Percentiles rank a stretch among this genome's conserved stretches.
These are phyloP conservation scores for Pleurotus sapidus DNA, from an alignment of 768 basidiomycete species.

Conservation along the genomic window DNA sequence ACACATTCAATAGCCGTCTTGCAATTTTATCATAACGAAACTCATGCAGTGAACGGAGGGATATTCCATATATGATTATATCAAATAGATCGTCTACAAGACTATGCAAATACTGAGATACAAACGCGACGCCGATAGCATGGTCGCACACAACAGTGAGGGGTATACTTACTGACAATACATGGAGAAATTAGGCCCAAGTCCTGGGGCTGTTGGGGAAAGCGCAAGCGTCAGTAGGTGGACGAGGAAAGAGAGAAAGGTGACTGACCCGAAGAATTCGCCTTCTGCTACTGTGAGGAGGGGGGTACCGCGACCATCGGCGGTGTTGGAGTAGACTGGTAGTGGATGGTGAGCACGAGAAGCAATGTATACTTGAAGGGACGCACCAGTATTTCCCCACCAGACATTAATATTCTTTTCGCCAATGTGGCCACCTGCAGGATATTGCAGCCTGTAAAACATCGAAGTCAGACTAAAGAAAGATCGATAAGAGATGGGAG, in stretches of 20 bases:
- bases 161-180: background rate
- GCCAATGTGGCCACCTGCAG: constrained; percentile 8
- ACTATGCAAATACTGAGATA: background rate
- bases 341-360: background rate
- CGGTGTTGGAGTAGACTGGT: constrained; percentile 34
- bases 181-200: background rate
- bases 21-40: too few species aligned
- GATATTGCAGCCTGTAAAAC: constrained; percentile 11
- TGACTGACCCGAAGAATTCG: constrained; percentile 31
- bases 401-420: constrained; percentile 1
- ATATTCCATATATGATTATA: too few species aligned
- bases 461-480: background rate
- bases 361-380: background rate
- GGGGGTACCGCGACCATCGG: constrained; percentile 37
- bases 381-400: constrained; percentile 15
- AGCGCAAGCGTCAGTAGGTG: background rate
- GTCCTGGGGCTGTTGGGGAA: background rate
- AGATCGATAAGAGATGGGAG: constrained; percentile 11
- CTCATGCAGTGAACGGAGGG: too few species aligned
- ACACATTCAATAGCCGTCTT: too few species aligned
- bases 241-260: background rate
- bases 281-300: constrained; percentile 21
- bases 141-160: too few species aligned
- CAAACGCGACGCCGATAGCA: background rate
- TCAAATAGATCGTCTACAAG: background rate